Evolutionary conservation across 169 alveolate species (phyloP), one percentile per base, ranked within the genome.

Genomic region (Eimeria falciformis): DNA sequence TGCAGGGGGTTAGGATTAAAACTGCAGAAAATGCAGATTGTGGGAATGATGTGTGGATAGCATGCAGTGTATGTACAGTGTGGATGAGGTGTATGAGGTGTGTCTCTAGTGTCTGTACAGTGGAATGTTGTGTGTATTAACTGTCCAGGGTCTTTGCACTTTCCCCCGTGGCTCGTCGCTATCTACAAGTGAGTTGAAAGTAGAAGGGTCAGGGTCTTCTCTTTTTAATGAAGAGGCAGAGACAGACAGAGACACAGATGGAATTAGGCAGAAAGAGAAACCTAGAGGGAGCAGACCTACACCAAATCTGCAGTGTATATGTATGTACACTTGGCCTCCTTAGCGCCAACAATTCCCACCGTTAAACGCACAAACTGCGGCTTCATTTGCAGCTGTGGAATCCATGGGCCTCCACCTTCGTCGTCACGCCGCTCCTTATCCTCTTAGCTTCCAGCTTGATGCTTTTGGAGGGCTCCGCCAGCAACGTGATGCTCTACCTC

Each of bases 401-500:
- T n/a, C 78, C 91, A 17, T 83, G 91, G 91, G 91, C 91, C 21
- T 83, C 46, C 47, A 68, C 71, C 47, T 68, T 66, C 55, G 92
- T 65, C 7, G 50, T 85, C 47, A 85, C 92, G 25, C 92, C 92
- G 29, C 40, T 75, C 14, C 92, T 85, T 14, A 43, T 85, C 25
- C 73, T 85, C 40, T 40, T 62, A 53, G 68, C 92, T 0, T 73
- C 85, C 17, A 65, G 29, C 14, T 37, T 85, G 50, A 33, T 85
- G 73, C 11, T 12, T 29, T 55, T 47, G 21, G 92, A 85, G 50
- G 92, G 83, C 23, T 75, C 92, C 37, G 83, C 62, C 53, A 85
- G 92, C 73, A 43, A 40, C 73, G 84, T 85, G 6, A 37, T 85
- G 3, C 45, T 85, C n/a, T 85, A 50, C 33, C 73, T 85, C 12